Base-by-base conservation (phyloP, 805 yeast genomes). In the Lachancea sp. region DNA sequence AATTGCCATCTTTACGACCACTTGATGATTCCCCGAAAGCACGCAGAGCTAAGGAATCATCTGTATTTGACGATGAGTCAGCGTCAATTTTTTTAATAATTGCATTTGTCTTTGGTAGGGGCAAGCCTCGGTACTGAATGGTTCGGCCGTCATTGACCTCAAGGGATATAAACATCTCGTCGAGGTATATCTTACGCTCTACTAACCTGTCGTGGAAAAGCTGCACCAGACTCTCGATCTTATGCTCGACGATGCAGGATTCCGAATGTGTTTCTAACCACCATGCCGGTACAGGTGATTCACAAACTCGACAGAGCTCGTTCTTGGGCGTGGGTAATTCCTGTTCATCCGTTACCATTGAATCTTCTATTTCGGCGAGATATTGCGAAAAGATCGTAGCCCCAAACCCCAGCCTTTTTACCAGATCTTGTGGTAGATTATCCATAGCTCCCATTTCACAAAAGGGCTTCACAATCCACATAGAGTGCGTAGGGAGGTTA, bases 211-310 rank as follows among this genome's bases (percentile, higher is more conserved):
- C 97, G 49, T 90, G 96, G 34, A 79, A 67, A 25, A 70, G 50
- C 54, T 83, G 85, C 8, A 90, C 77, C 24, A 80, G 79, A 49
- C 87, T 88, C 54, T 80, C 88, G 8, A 83, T 75, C 52, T 79
- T 74, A 62, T 88, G 95, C 58, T 89, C 97, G 25, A 85, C 74
- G 21, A 84, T 69, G 53, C 99, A 92, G 34, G 84, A 65, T 54
- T 88, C 92, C 1, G 90, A 81, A 62, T 92, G 99, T 36, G 80
- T 74, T 52, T 90, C 98, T 29, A 92, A 69, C 83, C 95, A 92
- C 98, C 98, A 92, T 3, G 88, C 83, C 3, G 95, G 96, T n/a
- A 88, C 79, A 35, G 74, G 74, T 22, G 79, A 78, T 55, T 92
- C 99, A 63, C 99, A 92, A 20, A 92, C 88, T 35, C 96, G 73